These are phyloP conservation scores for Plasmodium cynomolgi DNA, from an alignment of 169 alveolate species.

Conservation along the genomic window DNA sequence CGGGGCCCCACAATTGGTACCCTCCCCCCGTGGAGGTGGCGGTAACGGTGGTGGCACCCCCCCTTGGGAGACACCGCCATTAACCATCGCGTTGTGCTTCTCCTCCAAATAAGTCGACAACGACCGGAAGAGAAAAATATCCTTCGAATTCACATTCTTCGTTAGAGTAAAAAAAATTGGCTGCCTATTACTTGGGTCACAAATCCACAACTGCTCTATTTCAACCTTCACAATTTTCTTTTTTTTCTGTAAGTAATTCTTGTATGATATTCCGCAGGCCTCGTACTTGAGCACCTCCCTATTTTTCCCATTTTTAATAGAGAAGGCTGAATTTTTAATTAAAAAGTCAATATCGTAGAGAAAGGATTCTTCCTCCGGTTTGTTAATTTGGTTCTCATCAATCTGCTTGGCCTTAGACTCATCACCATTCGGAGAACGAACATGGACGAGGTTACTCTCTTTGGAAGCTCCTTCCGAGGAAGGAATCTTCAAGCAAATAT, in stretches of 20 bases:
- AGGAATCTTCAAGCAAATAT: neutral
- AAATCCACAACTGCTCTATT: constrained; percentile 76
- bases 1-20: neutral
- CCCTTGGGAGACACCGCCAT: neutral
- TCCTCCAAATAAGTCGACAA: constrained; percentile 65
- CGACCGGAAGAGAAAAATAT: constrained; percentile 46
- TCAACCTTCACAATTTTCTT: constrained; percentile 64
- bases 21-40: no score
- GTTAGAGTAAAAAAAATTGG: constrained; percentile 75
- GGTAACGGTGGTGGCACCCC: neutral
- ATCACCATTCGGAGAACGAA: neutral
- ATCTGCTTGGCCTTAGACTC: neutral
- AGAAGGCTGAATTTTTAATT: constrained; percentile 62
- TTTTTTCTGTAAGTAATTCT: constrained; percentile 69
- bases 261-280: constrained; percentile 74
- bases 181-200: constrained; percentile 75
- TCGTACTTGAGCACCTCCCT: constrained; percentile 64
- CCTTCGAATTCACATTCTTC: constrained; percentile 65
- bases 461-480: neutral
- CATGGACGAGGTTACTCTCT: neutral
- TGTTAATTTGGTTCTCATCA: neutral
- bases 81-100: constrained; percentile 7
- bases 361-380: constrained; percentile 58
- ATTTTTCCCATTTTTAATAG: constrained; percentile 63
- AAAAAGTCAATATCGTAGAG: constrained; percentile 71